A percentile compares a stretch with the other conserved stretches of the same genome.
Evolutionary conservation across 352 stramenopile species (phyloP).

Genomic region (Globisporangium megalacanthum): DNA sequence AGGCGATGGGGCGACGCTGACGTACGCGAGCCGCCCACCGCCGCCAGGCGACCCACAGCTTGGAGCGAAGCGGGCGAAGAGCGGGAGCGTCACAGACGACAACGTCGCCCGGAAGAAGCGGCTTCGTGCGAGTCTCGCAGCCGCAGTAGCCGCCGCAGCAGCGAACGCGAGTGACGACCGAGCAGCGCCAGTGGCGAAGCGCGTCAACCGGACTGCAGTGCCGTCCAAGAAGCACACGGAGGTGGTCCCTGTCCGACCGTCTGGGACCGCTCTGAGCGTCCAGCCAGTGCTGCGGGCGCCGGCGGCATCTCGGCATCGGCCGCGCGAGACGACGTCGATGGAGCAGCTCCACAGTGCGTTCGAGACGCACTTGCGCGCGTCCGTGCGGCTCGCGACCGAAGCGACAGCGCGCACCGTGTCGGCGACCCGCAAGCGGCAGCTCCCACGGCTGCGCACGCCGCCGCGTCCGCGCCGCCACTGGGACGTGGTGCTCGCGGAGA

Average conservation of each 20-base stretch:
- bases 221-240: slow-evolving; percentile 16
- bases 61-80: slow-evolving; percentile 3
- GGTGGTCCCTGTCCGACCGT: not conserved
- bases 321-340: slow-evolving; percentile 18
- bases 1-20: not conserved
- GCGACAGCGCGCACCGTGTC: slow-evolving; percentile 25
- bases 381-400: slow-evolving; percentile 41
- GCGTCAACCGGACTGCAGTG: slow-evolving; percentile 30
- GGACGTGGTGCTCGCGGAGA: slow-evolving; percentile 95
- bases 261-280: slow-evolving; percentile 15
- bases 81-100: slow-evolving; percentile 4
- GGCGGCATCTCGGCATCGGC: slow-evolving; percentile 1
- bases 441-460: slow-evolving; percentile 54
- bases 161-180: not conserved
- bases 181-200: slow-evolving; percentile 9
- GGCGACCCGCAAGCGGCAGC: slow-evolving; percentile 63
- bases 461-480: slow-evolving; percentile 76
- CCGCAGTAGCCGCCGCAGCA: not conserved
- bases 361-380: slow-evolving; percentile 41
- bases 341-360: slow-evolving; percentile 23
- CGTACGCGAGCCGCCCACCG: not conserved
- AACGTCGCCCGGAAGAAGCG: slow-evolving; percentile 17
- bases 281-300: slow-evolving; percentile 5
- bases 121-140: slow-evolving; percentile 6
- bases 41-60: not conserved